Evolutionary conservation across 2,329 filamentous ascomycete genomes (phyloP).

Genomic region (Aquanectria penicillioides): DNA sequence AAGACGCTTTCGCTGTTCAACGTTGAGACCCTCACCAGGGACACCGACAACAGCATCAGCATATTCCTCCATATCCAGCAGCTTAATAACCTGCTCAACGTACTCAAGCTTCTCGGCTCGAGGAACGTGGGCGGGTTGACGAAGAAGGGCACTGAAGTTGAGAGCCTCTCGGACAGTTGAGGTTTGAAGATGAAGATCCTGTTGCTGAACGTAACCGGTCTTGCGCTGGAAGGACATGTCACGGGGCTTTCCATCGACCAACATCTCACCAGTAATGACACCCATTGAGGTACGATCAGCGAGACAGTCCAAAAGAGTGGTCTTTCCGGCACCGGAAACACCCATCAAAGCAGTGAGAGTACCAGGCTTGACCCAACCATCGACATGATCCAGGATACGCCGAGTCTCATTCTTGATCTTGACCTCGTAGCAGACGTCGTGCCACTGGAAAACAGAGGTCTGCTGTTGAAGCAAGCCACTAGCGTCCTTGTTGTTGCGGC

Average conservation of each 20-base stretch:
- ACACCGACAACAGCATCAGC: constrained; percentile 92
- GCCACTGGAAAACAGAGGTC: constrained; percentile 87
- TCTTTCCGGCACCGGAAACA: constrained; percentile 93
- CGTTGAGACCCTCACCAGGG: constrained; percentile 84
- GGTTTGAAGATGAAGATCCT: constrained; percentile 87
- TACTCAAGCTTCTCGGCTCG: constrained; percentile 84
- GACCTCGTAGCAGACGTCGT: constrained; percentile 79
- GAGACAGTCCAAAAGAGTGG: constrained; percentile 86
- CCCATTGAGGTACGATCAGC: constrained; percentile 90
- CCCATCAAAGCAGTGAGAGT: constrained; percentile 92
- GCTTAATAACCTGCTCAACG: constrained; percentile 88
- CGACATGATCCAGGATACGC: constrained; percentile 83
- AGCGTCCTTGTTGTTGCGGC: constrained; percentile 49
- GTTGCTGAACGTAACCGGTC: constrained; percentile 92
- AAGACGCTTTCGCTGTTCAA: constrained; percentile 77
- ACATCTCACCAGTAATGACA: constrained; percentile 86
- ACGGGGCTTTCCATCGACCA: constrained; percentile 70
- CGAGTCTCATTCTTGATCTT: constrained; percentile 82
- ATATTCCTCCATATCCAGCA: constrained; percentile 90
- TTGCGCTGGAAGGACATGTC: constrained; percentile 90
- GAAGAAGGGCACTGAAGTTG: constrained; percentile 84
- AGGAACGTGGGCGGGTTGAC: constrained; percentile 81
- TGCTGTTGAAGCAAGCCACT: constrained; percentile 62
- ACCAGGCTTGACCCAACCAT: constrained; percentile 94
- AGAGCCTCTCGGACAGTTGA: constrained; percentile 90